A percentile compares a stretch with the other conserved stretches of the same genome.
Conservation (phyloP, 345 rosid species). For the Nasturtium officinale region DNA sequence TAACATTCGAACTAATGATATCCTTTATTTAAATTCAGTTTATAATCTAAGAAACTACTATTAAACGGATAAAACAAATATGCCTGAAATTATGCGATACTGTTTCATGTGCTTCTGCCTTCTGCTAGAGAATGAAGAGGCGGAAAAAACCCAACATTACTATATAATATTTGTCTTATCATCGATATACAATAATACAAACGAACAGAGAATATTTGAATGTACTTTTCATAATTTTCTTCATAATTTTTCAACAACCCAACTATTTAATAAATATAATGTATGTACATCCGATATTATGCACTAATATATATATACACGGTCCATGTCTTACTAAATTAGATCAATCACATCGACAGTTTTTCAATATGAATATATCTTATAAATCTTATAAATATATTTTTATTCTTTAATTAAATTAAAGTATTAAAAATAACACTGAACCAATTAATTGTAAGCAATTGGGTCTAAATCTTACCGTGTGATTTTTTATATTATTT, state of each 20-base stretch:
- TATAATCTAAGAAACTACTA: not conserved
- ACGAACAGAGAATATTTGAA: not conserved
- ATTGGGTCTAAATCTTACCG: no score
- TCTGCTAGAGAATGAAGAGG: not conserved
- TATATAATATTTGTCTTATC: not conserved
- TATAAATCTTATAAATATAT: no score
- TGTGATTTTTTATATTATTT: no score
- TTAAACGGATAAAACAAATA: not conserved
- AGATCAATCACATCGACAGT: no score
- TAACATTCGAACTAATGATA: not conserved
- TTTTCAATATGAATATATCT: no score
- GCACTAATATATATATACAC: not conserved
- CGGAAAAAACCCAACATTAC: not conserved
- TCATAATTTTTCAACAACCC: not conserved
- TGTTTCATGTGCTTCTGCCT: not conserved
- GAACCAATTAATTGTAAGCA: no score
- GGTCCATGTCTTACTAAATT: not conserved
- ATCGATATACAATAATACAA: not conserved
- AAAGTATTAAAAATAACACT: no score
- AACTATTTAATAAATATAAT: not conserved
- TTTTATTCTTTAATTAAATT: no score
- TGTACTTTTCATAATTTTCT: not conserved
- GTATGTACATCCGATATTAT: not conserved
- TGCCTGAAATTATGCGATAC: not conserved
- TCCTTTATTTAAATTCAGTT: not conserved